Base-by-base conservation (phyloP, 139 green algal species). In the Chlamydomonas sp. region DNA sequence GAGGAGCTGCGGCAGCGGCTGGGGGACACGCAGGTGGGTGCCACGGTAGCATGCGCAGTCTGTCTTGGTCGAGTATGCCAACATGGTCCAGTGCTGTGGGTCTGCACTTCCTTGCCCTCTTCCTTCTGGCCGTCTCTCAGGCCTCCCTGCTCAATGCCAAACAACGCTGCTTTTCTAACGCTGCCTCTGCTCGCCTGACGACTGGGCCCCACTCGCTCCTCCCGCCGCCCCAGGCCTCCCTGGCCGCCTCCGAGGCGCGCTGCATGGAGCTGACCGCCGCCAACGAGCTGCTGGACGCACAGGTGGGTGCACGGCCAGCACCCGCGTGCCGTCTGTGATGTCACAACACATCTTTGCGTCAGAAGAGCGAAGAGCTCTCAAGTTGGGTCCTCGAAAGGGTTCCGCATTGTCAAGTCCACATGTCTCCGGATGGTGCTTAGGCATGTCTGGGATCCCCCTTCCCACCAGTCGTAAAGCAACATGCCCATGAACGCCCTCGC, bases 211-310 rank as follows among this genome's bases (percentile, higher is more conserved):
- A 76, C 69, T 6, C 61, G 7, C 73, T 78, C 73, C 73, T 4
- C 73, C 73, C 6, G 5, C 20, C 73, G 8, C 16, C 73, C n/a
- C 67, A 85, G 80, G 80, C 80, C 16, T 57, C 80, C 16, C 4
- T 58, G 6, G 1, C 16, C 62, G 15, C 66, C 66, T 5, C 80
- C 5, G 57, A 85, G 6, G 80, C 57, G 0, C 66, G 80, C 1
- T 15, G 0, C 4, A 67, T 49, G 1, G 63, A 77, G 15, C 67
- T 85, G 80, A 0, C 15, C 5, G 58, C 80, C 1, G 67, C 66
- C 15, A 85, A 85, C 67, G 20, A 58, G 6, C 66, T 85, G 80
- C 80, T 85, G 57, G 80, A 85, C n/a, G 4, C 16, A 2, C 66
- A 85, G 80, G 80, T 78, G 66, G 1, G 57, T 5, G 1, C 6